Evolutionary conservation across 2,329 filamentous ascomycete genomes (phyloP).

Genomic region (Xylaria polymorpha): DNA sequence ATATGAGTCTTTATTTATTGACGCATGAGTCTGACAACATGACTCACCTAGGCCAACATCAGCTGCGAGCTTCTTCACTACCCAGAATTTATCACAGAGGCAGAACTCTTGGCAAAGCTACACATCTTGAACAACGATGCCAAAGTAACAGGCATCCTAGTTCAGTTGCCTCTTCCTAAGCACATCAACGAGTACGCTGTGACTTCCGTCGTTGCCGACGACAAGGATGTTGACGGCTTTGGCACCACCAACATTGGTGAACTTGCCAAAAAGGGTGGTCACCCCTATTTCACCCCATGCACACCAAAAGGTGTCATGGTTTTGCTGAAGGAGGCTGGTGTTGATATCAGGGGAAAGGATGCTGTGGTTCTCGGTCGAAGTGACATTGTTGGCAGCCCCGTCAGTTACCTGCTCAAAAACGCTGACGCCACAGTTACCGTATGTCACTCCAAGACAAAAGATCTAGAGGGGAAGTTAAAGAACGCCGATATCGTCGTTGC

Average conservation of each 20-base stretch:
- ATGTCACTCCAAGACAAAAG: slow-evolving; percentile 88
- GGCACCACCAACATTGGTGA: slow-evolving; percentile 95
- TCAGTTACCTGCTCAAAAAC: slow-evolving; percentile 94
- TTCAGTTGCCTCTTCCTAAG: slow-evolving; percentile 89
- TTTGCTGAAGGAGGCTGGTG: slow-evolving; percentile 82
- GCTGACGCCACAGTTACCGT: slow-evolving; percentile 97
- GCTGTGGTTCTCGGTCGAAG: slow-evolving; percentile 94
- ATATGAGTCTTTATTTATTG: slow-evolving; percentile 3
- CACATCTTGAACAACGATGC: slow-evolving; percentile 86
- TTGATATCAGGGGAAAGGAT: slow-evolving; percentile 88
- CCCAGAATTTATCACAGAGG: slow-evolving; percentile 81
- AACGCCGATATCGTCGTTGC: slow-evolving; percentile 90
- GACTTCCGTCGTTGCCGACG: slow-evolving; percentile 88
- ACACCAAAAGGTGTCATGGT: slow-evolving; percentile 98
- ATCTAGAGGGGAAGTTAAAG: slow-evolving; percentile 79
- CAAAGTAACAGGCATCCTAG: slow-evolving; percentile 88
- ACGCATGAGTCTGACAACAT: slow-evolving; percentile 37
- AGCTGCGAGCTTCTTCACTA: slow-evolving; percentile 87
- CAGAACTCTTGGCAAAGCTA: slow-evolving; percentile 87
- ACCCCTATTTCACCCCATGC: slow-evolving; percentile 90
- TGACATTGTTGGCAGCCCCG: slow-evolving; percentile 96
- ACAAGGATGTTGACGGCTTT: slow-evolving; percentile 99
- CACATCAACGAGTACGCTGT: slow-evolving; percentile 91
- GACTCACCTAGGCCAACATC: slow-evolving; percentile 79
- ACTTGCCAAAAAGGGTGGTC: slow-evolving; percentile 92